Evolutionary conservation across 1,139 yeast species (phyloP), one percentile per base, ranked within the genome.

Genomic region (Ogataea hybrid): DNA sequence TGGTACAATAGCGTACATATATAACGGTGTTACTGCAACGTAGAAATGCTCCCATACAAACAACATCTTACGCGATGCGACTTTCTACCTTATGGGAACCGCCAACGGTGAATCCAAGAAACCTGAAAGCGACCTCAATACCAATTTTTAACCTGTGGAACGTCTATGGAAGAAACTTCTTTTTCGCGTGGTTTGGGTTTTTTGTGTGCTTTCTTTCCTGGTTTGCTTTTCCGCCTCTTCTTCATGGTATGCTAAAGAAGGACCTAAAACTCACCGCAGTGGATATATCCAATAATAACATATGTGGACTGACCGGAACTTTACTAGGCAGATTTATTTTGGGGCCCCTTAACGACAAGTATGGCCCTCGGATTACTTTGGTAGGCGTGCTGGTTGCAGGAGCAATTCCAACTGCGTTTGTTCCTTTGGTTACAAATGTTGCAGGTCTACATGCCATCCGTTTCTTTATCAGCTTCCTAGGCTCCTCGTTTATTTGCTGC

Each of bases 381-480:
- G 58, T 54, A 10, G 46, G 44, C 15, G 53, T 58, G 9, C 50
- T 63, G 4, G 16, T 63, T 2, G 40, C 50, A 3, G 68, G 68
- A 2, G 57, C 64, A 18, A 46, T 63, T 11, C 67, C 67, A 7
- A 63, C 67, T 6, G 67, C 65, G 6, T 52, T 63, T 39, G 59
- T 57, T 17, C 66, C 67, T 1, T 61, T 32, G 47, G 78, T 75
- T 6, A 65, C 68, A 23, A 66, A 67, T 28, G 44, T 45, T 6
- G 33, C 37, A 8, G 44, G 42, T 12, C 32, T 46, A 9, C 46
- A 46, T 22, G 85, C 73, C 1, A 64, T 77, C 46, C 65, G 86
- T 40, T 80, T 81, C 53, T 65, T 79, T 41, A 70, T 79, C 41
- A 86, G 85, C 39, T 75, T 75, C 11, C 76, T 77, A 5, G 42